Evolutionary conservation across 129 eudicot species (phyloP).

Genomic region (Centaurea solstitialis): DNA sequence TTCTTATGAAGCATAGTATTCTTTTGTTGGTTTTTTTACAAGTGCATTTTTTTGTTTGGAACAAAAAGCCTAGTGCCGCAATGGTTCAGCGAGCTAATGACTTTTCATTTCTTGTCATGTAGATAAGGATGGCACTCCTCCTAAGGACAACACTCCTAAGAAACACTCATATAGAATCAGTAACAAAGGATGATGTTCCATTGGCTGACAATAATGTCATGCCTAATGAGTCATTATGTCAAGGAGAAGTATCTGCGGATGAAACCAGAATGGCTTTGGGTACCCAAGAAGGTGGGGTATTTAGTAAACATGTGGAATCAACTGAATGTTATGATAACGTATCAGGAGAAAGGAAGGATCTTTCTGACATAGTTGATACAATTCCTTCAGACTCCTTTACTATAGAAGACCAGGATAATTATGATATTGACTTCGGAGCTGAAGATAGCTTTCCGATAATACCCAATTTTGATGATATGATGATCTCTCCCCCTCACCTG

Average conservation of each 20-base stretch:
- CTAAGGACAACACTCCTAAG: slow-evolving; percentile 7
- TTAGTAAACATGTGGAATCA: slow-evolving; percentile 7
- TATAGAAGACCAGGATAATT: slow-evolving; percentile 24
- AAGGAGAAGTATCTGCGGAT: slow-evolving; percentile 18
- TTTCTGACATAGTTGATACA: background rate
- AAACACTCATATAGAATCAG: slow-evolving; percentile 15
- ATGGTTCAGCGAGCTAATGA: background rate
- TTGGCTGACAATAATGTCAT: background rate
- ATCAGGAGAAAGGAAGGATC: slow-evolving; percentile 12
- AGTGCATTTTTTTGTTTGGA: background rate
- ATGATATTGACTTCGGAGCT: background rate
- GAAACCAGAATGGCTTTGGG: slow-evolving; percentile 27
- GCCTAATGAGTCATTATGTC: slow-evolving; percentile 18
- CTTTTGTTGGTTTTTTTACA: background rate
- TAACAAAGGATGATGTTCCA: slow-evolving; percentile 4
- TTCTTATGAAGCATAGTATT: background rate
- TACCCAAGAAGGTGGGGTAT: slow-evolving; percentile 21
- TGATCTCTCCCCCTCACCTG: slow-evolving; percentile 19
- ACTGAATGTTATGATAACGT: slow-evolving; percentile 22
- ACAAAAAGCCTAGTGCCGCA: background rate
- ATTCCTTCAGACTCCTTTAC: slow-evolving; percentile 3
- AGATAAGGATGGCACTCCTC: slow-evolving; percentile 27
- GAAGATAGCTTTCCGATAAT: slow-evolving; percentile 15
- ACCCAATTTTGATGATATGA: slow-evolving; percentile 2
- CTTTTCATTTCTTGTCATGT: background rate